phyloP scores from a whole-genome alignment of 495 filamentous ascomycete genomes.

The Penicillium parvum region DNA sequence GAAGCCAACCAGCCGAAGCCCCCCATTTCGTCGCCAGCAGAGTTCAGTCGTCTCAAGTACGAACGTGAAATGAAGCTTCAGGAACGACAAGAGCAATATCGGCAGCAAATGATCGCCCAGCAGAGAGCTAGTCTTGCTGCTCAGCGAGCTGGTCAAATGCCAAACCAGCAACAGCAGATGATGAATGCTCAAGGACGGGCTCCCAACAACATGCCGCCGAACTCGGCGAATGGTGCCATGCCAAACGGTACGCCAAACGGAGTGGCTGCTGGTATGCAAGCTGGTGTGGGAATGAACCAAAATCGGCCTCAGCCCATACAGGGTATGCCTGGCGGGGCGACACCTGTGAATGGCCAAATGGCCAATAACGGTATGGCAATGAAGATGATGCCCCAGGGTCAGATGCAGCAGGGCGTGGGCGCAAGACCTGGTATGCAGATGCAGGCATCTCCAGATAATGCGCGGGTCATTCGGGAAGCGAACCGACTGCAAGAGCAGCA shows the following conservation, averaged over 20 bases:
- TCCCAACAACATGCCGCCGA: constrained; percentile 38
- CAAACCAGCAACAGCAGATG: constrained; percentile 36
- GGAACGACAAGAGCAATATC: constrained; percentile 67
- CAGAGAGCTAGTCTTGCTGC: constrained; percentile 51
- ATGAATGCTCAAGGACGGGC: constrained; percentile 39
- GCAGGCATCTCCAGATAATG: constrained; percentile 49
- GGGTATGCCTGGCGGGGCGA: constrained; percentile 32
- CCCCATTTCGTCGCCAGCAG: constrained; percentile 67
- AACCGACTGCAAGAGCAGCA: constrained; percentile 61
- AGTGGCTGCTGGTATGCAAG: constrained; percentile 36
- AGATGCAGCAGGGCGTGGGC: constrained; percentile 60
- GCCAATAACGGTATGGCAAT: constrained; percentile 52
- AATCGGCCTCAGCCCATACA: constrained; percentile 37
- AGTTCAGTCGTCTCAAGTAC: constrained; percentile 82
- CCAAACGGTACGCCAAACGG: constrained; percentile 32
- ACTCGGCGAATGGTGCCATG: constrained; percentile 28
- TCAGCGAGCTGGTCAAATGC: constrained; percentile 42
- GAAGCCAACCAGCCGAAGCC: constrained; percentile 60
- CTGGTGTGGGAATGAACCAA: constrained; percentile 35
- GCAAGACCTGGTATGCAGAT: constrained; percentile 57
- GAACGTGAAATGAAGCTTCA: constrained; percentile 75
- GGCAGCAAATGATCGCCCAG: constrained; percentile 57
- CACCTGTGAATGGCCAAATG: constrained; percentile 45
- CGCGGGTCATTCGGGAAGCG: constrained; percentile 55
- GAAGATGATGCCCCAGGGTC: constrained; percentile 66